phyloP scores from a whole-genome alignment of 1,284 basidiomycete species.

The Hymenochaete sp. region DNA sequence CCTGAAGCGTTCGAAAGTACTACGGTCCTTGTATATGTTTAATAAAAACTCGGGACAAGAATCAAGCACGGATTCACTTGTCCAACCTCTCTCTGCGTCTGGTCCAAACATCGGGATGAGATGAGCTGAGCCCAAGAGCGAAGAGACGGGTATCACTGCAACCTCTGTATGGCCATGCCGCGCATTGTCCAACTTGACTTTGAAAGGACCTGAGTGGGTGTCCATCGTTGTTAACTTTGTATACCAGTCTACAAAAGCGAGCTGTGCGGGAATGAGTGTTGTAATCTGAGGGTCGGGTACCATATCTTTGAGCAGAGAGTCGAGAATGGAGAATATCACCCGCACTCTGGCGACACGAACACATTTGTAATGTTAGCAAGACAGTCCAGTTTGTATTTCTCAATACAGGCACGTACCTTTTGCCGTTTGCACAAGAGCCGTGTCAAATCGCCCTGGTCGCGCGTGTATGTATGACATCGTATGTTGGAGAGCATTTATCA shows the following conservation, averaged over 20 bases:
- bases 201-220: not conserved
- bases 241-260: slow-evolving; percentile 31
- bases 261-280: slow-evolving; percentile 6
- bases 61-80: too few species aligned
- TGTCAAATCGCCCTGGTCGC: slow-evolving; percentile 5
- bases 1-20: too few species aligned
- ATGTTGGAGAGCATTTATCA: not conserved
- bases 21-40: too few species aligned
- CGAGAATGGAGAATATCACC: slow-evolving; percentile 23
- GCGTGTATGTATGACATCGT: not conserved
- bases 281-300: slow-evolving; percentile 1
- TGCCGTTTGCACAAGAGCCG: not conserved
- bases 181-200: not conserved
- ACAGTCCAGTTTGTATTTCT: not conserved
- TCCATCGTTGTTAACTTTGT: slow-evolving; percentile 9
- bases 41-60: too few species aligned
- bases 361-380: slow-evolving; percentile 12
- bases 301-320: slow-evolving; percentile 1
- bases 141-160: not conserved
- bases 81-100: too few species aligned
- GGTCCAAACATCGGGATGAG: slow-evolving; percentile 5
- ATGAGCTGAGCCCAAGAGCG: not conserved
- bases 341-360: slow-evolving; percentile 22
- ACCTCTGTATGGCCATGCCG: not conserved
- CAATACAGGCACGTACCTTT: not conserved